Base-by-base conservation (phyloP, 768 basidiomycete genomes). In the Candolleomyces eurysporus region DNA sequence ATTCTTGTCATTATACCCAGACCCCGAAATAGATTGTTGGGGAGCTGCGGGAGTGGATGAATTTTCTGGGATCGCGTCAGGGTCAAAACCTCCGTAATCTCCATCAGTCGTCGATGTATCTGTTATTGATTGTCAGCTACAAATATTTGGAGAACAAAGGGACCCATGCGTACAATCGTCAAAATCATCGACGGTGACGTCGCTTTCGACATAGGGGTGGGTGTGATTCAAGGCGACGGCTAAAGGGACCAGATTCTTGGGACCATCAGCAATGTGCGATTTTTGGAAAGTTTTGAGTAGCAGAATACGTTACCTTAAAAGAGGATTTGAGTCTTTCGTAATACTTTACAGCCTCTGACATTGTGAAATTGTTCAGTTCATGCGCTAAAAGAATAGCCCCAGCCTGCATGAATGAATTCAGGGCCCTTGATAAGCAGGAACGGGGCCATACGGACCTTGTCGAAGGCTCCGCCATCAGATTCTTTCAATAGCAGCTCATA, bases 291-390 rank as follows among this genome's bases (percentile, higher is more conserved):
- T 36, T 26, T 10, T 39, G 21, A 0, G 31, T 5, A 42, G 30
- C 1, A 10, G 14, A 21, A 16, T 17, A 39, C 30, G 4, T n/a
- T 61, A 83, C 83, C 48, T 74, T 64, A 67, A 88, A 87, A 0
- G 76, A 76, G 4, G 70, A 52, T 60, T 77, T 78, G 30, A 88
- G 71, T 59, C 72, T 71, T 1, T 73, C 66, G 61, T 86, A 82
- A 63, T 72, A 82, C 55, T 83, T 80, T n/a, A 84, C 65, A 1
- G 86, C 86, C 65, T 82, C 77, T n/a, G 69, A 66, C 86, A 88
- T 86, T 4, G 86, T 87, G 62, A 75, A 85, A 62, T 83, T 84
- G 66, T 83, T 82, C 61, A 87, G 66, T 60, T 88, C 86, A 60
- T 88, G 86, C 4, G 81, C 80, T 58, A 87, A 70, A 54, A 86